Evolutionary conservation across 140 eudicot genomes (phyloP).

Genomic region (Bidens hawaiensis): DNA sequence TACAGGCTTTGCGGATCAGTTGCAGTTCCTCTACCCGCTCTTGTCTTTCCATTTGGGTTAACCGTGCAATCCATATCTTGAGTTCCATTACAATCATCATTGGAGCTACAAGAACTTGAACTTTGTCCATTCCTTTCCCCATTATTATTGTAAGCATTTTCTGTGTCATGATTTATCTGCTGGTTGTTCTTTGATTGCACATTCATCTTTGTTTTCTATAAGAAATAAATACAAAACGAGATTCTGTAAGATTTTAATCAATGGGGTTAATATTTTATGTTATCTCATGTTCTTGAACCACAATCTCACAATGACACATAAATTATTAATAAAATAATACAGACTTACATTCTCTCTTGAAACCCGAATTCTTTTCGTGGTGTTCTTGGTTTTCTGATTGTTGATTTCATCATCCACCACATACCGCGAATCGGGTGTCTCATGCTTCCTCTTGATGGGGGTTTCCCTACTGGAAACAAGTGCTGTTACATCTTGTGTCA

Average conservation of each 20-base stretch:
- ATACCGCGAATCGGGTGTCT: slow-evolving; percentile 14
- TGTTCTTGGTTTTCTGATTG: slow-evolving; percentile 20
- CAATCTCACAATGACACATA: slow-evolving; percentile 4
- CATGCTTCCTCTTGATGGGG: slow-evolving; percentile 52
- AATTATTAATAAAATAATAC: slow-evolving; percentile 21
- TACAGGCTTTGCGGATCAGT: slow-evolving; percentile 98
- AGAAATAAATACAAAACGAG: slow-evolving; percentile 1
- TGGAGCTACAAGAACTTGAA: slow-evolving; percentile 50
- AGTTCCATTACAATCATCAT: slow-evolving; percentile 50
- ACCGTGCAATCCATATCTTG: slow-evolving; percentile 37
- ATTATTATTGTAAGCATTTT: slow-evolving; percentile 9
- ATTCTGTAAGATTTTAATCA: slow-evolving; percentile 13
- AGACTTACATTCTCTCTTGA: slow-evolving; percentile 60
- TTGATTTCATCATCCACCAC: slow-evolving; percentile 24
- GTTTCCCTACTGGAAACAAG: slow-evolving; percentile 16
- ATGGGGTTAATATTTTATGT: neutral
- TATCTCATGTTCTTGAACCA: slow-evolving; percentile 13
- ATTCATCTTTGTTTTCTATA: slow-evolving; percentile 42
- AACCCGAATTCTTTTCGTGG: slow-evolving; percentile 59
- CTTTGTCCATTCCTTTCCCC: slow-evolving; percentile 35
- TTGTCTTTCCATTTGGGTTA: slow-evolving; percentile 48
- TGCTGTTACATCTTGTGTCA: slow-evolving; percentile 21
- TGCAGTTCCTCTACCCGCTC: slow-evolving; percentile 83
- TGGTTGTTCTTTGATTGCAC: slow-evolving; percentile 47
- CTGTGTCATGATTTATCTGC: slow-evolving; percentile 21